These are phyloP conservation scores for Mycena haematopus DNA, from an alignment of 768 basidiomycete species.

Conservation along the genomic window DNA sequence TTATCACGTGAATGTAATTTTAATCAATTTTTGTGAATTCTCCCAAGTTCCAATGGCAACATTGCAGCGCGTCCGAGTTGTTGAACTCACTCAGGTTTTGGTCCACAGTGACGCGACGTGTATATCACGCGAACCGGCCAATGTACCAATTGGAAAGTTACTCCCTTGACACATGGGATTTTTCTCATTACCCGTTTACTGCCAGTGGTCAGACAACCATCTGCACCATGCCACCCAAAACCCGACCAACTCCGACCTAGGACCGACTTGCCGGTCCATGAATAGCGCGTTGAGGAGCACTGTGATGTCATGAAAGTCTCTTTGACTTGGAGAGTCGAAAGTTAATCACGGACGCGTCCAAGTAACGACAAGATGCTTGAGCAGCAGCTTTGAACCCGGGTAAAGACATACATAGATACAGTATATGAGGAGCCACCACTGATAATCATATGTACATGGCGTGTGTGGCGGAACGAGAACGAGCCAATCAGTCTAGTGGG, in stretches of 20 bases:
- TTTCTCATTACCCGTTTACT: too few species aligned
- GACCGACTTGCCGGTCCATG: neutral
- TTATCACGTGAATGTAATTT: neutral
- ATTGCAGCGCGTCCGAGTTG: too few species aligned
- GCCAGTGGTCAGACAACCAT: too few species aligned
- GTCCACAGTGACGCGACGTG: too few species aligned
- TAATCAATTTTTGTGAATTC: too few species aligned
- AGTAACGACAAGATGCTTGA: neutral
- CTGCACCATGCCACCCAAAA: too few species aligned
- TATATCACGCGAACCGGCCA: too few species aligned
- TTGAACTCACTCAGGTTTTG: too few species aligned
- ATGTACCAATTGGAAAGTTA: too few species aligned
- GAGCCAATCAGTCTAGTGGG: constrained; percentile 11
- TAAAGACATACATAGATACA: constrained; percentile 15
- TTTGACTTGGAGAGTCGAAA: neutral
- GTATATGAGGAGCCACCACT: constrained; percentile 1
- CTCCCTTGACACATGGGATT: too few species aligned
- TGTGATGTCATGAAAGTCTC: neutral
- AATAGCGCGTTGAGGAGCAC: neutral
- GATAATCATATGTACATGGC: constrained; percentile 18
- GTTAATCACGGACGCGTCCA: neutral
- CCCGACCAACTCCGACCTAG: too few species aligned
- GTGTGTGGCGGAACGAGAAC: neutral
- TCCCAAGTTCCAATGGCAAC: too few species aligned
- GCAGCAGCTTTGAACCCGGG: neutral